phyloP scores from a whole-genome alignment of 2,329 filamentous ascomycete genomes.

The Davidsoniella virescens region DNA sequence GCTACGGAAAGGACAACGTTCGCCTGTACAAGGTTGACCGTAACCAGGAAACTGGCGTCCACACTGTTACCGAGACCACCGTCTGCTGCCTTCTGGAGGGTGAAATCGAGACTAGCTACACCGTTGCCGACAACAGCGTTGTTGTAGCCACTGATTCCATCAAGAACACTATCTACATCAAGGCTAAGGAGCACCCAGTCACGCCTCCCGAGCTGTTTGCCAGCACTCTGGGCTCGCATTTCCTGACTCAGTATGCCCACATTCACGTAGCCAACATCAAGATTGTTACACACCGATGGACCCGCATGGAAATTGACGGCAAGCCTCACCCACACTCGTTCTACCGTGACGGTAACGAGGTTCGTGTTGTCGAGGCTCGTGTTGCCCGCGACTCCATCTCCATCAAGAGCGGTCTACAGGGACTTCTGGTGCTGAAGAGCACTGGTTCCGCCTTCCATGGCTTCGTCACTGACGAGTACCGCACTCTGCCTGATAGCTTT shows the following conservation, averaged over 20 bases:
- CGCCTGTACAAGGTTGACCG: slow-evolving; percentile 89
- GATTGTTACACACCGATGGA: slow-evolving; percentile 78
- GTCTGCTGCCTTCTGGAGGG: slow-evolving; percentile 87
- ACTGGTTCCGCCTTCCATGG: slow-evolving; percentile 93
- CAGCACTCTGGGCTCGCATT: slow-evolving; percentile 70
- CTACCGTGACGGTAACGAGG: slow-evolving; percentile 76
- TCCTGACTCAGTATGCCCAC: slow-evolving; percentile 73
- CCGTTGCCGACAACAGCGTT: slow-evolving; percentile 80
- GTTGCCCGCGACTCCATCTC: slow-evolving; percentile 55
- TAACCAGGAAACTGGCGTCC: slow-evolving; percentile 57
- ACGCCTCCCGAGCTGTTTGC: slow-evolving; percentile 88
- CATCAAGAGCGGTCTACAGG: slow-evolving; percentile 62
- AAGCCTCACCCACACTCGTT: slow-evolving; percentile 92
- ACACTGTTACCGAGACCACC: slow-evolving; percentile 88
- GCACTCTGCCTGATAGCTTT: slow-evolving; percentile 76
- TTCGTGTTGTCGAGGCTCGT: slow-evolving; percentile 61
- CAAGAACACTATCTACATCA: slow-evolving; percentile 94
- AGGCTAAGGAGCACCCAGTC: slow-evolving; percentile 84
- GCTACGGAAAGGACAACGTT: slow-evolving; percentile 95
- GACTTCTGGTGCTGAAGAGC: slow-evolving; percentile 83
- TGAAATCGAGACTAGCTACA: slow-evolving; percentile 82
- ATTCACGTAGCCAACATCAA: slow-evolving; percentile 72
- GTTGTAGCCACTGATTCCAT: slow-evolving; percentile 95
- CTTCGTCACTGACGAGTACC: slow-evolving; percentile 87
- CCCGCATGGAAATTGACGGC: slow-evolving; percentile 71